Conservation (phyloP, 2,329 filamentous ascomycete genomes). For the Trichophyton equinum region DNA sequence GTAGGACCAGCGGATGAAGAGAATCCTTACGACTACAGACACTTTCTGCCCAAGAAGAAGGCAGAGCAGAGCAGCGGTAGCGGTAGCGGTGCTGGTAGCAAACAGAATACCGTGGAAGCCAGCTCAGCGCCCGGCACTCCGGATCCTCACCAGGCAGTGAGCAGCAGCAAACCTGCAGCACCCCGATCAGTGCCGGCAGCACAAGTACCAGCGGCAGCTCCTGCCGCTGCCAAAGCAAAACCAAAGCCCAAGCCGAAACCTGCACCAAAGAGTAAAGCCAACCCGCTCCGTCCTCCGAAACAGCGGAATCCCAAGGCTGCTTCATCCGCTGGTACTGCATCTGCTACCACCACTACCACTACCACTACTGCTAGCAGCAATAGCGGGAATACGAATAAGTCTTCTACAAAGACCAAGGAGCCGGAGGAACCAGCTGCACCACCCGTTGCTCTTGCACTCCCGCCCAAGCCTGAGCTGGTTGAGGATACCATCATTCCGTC, state of each 20-base stretch:
- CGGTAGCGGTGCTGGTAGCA: slow-evolving; percentile 9
- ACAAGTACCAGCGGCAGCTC: slow-evolving; percentile 13
- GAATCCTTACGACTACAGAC: slow-evolving; percentile 39
- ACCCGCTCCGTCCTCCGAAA: slow-evolving; percentile 21
- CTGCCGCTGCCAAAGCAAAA: slow-evolving; percentile 16
- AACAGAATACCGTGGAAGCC: slow-evolving; percentile 14
- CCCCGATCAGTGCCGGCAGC: slow-evolving; percentile 19
- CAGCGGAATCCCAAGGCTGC: slow-evolving; percentile 4
- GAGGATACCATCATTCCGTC: slow-evolving; percentile 6
- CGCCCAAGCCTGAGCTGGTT: slow-evolving; percentile 17
- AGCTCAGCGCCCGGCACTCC: slow-evolving; percentile 26
- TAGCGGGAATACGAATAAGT: neutral
- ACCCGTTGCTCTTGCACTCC: slow-evolving; percentile 7
- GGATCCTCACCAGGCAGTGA: slow-evolving; percentile 23
- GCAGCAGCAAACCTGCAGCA: slow-evolving; percentile 18
- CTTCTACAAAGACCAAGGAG: neutral
- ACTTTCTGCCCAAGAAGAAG: slow-evolving; percentile 35
- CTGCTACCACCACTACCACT: neutral
- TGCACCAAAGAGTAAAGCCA: slow-evolving; percentile 16
- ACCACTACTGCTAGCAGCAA: no score
- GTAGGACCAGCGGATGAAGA: slow-evolving; percentile 27
- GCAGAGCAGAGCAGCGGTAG: slow-evolving; percentile 17
- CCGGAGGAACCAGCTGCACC: slow-evolving; percentile 5
- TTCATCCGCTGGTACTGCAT: neutral
- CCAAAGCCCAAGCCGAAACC: slow-evolving; percentile 16